Evolutionary conservation across 371 early-diverging fungal genomes (phyloP).

Genomic region (Sanchytrium tribonematis): DNA sequence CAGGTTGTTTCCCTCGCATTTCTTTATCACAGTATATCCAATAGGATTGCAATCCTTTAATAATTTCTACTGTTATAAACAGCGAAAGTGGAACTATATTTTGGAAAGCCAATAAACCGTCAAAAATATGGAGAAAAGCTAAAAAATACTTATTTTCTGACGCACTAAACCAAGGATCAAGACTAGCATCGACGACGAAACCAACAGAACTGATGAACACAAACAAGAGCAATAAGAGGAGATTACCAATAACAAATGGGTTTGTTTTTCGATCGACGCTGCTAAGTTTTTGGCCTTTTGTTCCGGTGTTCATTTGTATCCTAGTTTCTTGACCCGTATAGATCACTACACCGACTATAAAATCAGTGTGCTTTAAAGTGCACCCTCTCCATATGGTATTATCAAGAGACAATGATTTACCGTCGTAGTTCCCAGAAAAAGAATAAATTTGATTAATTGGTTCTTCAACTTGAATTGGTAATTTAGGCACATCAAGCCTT

Average conservation of each 20-base stretch:
- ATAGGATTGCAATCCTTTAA: conserved; percentile 28
- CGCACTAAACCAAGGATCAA: not conserved
- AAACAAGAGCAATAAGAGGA: conserved; percentile 2
- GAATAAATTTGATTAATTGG: conserved; percentile 20
- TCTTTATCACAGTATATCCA: conserved; percentile 58
- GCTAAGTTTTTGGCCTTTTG: conserved; percentile 61
- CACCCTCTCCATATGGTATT: conserved; percentile 71
- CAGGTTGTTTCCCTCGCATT: conserved; percentile 33
- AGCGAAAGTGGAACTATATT: conserved; percentile 88
- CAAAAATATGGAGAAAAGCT: conserved; percentile 11
- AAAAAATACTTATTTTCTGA: conserved; percentile 3
- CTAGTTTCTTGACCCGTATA: conserved; percentile 78
- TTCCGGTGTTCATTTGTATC: conserved; percentile 57
- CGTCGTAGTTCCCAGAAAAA: not conserved
- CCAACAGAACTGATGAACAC: not conserved
- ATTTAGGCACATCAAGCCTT: not conserved
- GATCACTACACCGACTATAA: conserved; percentile 50
- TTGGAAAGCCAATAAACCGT: conserved; percentile 55
- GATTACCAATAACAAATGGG: conserved; percentile 18
- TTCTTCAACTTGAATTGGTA: conserved; percentile 29
- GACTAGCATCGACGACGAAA: not conserved
- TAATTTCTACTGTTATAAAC: conserved; percentile 66
- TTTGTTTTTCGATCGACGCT: conserved; percentile 36
- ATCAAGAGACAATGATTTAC: conserved; percentile 19
- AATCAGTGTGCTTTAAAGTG: conserved; percentile 57